A percentile compares a stretch with the other conserved stretches of the same genome.
phyloP scores from a whole-genome alignment of 2,329 filamentous ascomycete genomes.

The Dothidotthia symphoricarpi region DNA sequence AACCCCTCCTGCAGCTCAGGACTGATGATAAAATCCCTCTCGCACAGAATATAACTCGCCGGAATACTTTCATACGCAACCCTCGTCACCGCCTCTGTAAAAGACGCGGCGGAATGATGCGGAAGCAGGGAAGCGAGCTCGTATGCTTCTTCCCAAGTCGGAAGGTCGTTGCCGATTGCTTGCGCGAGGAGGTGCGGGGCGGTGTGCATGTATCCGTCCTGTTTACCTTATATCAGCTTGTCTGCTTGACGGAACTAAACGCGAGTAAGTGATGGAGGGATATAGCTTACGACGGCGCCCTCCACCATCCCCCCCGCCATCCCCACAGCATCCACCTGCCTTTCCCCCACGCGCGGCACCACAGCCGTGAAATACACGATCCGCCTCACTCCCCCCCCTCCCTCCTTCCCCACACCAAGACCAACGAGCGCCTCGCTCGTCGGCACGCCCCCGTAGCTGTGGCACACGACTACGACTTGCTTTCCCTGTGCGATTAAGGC shows the following conservation, averaged over 20 bases:
- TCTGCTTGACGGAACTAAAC: not conserved
- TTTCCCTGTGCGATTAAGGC: conserved; percentile 26
- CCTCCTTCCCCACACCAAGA: conserved; percentile 11
- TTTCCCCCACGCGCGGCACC: conserved; percentile 13
- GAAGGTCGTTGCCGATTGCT: conserved; percentile 16
- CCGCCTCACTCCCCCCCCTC: conserved; percentile 16
- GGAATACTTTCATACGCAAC: conserved; percentile 43
- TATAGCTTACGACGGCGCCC: conserved; percentile 3
- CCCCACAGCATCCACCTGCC: conserved; percentile 5
- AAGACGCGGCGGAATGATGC: conserved; percentile 38
- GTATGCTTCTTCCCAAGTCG: conserved; percentile 15
- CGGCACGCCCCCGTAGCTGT: conserved; percentile 16
- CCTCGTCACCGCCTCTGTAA: conserved; percentile 35
- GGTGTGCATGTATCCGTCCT: conserved; percentile 18
- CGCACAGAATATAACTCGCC: conserved; percentile 42
- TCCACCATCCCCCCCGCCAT: conserved; percentile 1
- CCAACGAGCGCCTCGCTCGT: conserved; percentile 11
- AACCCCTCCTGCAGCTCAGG: conserved; percentile 29
- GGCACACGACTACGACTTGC: conserved; percentile 28
- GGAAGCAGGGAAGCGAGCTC: conserved; percentile 13
- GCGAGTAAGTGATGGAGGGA: no score
- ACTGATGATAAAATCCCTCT: conserved; percentile 34
- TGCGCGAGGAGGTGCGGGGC: conserved; percentile 9
- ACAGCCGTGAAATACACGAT: conserved; percentile 17
- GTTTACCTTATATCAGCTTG: not conserved